Evolutionary conservation across 2,329 filamentous ascomycete genomes (phyloP), one percentile per base, ranked within the genome.

Genomic region (Venturia oleaginea): DNA sequence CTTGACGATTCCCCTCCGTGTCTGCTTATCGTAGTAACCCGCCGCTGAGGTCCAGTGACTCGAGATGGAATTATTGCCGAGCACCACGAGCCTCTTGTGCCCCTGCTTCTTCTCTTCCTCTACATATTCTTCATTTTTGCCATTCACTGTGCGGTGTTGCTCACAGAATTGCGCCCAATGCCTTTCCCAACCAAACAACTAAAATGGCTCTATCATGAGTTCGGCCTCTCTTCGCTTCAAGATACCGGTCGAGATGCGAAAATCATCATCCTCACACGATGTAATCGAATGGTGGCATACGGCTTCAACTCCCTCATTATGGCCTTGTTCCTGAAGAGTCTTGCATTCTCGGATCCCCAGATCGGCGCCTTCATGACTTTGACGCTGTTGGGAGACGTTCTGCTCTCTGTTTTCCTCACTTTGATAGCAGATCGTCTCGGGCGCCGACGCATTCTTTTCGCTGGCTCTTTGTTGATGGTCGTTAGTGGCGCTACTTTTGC

Each of bases 341-440:
- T 75, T 8, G 70, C 70, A 3, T 72, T 76, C 38, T 71, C 75
- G 0, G 75, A 77, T 48, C 69, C 67, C 48, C 71, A 72, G 11
- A 76, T 76, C 57, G 75, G 75, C 0, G 66, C 76, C 4, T 77
- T 77, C 67, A 76, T 77, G 74, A 76, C 75, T 3, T 67, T 76
- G 59, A 77, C 75, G 0, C 65, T 76, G 13, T 68, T 76, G 1
- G 75, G 75, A 4, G 75, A 77, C 65, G 75, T 76, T 0, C 46
- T 73, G 3, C 66, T 77, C n/a, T 72, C 70, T 42, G 68, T 76
- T 7, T 64, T 75, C 13, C 72, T 77, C 1, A 76, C 75, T 13
- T 68, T 76, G 0, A 65, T 75, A 22, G 75, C 75, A 7, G 75
- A 77, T 64, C 66, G 75, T n/a, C 11, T 62, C 24, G 75, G 75